Conservation (phyloP, 2,329 filamentous ascomycete genomes). For the Thelonectria blattea region DNA sequence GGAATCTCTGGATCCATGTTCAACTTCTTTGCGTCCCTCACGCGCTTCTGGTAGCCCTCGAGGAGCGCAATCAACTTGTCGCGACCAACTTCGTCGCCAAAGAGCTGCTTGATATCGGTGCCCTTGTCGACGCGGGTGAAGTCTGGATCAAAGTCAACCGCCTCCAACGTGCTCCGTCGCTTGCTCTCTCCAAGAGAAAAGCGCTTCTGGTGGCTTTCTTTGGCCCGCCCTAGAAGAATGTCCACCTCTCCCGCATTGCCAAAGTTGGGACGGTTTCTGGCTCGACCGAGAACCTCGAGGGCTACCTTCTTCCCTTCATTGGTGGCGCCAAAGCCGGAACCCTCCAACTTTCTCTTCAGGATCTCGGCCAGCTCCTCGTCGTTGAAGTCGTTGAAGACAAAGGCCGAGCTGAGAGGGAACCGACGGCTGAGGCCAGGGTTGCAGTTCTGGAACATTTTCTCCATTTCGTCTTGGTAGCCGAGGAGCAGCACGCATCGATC, state of each 20-base stretch:
- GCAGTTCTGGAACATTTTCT: slow-evolving; percentile 73
- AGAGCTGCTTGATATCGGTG: slow-evolving; percentile 58
- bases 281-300: slow-evolving; percentile 63
- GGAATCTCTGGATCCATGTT: slow-evolving; percentile 55
- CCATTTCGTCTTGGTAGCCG: slow-evolving; percentile 74
- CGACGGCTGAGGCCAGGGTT: slow-evolving; percentile 73
- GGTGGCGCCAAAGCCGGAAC: slow-evolving; percentile 59
- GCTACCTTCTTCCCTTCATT: slow-evolving; percentile 58
- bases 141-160: slow-evolving; percentile 75
- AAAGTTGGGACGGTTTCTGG: slow-evolving; percentile 71
- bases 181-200: slow-evolving; percentile 28
- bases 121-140: slow-evolving; percentile 52
- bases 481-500: slow-evolving; percentile 75
- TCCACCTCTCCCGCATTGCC: slow-evolving; percentile 79
- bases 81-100: slow-evolving; percentile 64
- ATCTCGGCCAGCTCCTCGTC: slow-evolving; percentile 64
- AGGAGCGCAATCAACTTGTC: slow-evolving; percentile 61
- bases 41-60: slow-evolving; percentile 59
- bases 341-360: slow-evolving; percentile 66
- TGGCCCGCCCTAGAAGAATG: slow-evolving; percentile 43
- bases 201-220: slow-evolving; percentile 32
- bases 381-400: slow-evolving; percentile 72
- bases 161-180: slow-evolving; percentile 71
- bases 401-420: slow-evolving; percentile 69
- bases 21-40: slow-evolving; percentile 31